These are phyloP conservation scores for Mariannaea sp. DNA, from an alignment of 2,329 filamentous ascomycete species.

Conservation along the genomic window DNA sequence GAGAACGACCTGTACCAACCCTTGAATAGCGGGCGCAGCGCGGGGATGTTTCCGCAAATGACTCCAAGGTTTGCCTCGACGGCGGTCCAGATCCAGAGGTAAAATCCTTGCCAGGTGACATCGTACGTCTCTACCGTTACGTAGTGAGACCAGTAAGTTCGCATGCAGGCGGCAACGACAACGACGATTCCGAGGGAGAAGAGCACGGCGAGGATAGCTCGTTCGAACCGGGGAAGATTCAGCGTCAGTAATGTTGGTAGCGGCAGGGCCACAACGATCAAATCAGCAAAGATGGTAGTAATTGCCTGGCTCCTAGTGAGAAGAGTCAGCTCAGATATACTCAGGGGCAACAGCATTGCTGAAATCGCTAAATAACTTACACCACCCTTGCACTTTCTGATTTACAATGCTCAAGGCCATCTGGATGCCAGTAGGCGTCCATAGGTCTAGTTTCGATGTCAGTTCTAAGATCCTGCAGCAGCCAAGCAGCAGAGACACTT, in stretches of 20 bases:
- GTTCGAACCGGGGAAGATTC: constrained; percentile 41
- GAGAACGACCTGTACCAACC: constrained; percentile 16
- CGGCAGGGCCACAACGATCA: constrained; percentile 45
- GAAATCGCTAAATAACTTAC: constrained; percentile 22
- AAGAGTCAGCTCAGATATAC: neutral
- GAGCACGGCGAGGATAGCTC: constrained; percentile 43
- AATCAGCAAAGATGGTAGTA: constrained; percentile 41
- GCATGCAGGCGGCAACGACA: constrained; percentile 44
- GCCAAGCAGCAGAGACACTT: constrained; percentile 12
- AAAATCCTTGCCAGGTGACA: constrained; percentile 48
- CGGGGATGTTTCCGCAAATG: constrained; percentile 47
- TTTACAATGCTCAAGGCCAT: constrained; percentile 36
- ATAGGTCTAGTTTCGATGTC: constrained; percentile 22
- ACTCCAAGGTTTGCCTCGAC: constrained; percentile 49
- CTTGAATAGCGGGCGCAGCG: constrained; percentile 38
- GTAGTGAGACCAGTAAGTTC: constrained; percentile 45
- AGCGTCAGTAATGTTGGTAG: constrained; percentile 43
- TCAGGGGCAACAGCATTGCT: no score
- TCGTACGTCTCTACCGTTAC: constrained; percentile 46
- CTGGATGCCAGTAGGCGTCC: constrained; percentile 32
- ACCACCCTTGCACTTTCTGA: constrained; percentile 37
- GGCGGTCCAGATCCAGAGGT: constrained; percentile 50
- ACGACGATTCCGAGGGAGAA: constrained; percentile 47
- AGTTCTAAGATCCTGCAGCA: neutral
- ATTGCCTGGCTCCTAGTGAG: constrained; percentile 39